These are phyloP conservation scores for Ceratonia siliqua DNA, from an alignment of 306 rosid genomes.

Conservation along the genomic window DNA sequence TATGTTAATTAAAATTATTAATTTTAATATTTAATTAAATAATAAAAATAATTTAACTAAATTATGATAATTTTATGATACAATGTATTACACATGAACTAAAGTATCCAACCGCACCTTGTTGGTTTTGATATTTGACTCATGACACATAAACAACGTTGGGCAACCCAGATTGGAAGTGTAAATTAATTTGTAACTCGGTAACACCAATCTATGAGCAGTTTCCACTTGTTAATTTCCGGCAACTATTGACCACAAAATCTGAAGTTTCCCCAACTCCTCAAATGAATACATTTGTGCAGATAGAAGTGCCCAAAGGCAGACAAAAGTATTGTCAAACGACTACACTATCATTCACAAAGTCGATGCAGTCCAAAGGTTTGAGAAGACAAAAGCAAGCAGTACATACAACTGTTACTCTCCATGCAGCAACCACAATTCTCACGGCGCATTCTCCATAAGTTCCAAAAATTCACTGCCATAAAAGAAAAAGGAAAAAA, in stretches of 20 bases:
- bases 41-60: too few species aligned
- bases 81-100: too few species aligned
- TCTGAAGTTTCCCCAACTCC: neutral
- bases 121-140: neutral
- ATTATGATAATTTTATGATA: too few species aligned
- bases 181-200: neutral
- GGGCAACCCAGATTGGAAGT: too few species aligned
- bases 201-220: neutral
- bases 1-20: too few species aligned
- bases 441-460: slow-evolving; percentile 16
- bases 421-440: slow-evolving; percentile 28
- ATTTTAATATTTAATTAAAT: too few species aligned
- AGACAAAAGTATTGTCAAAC: neutral
- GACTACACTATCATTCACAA: slow-evolving; percentile 22
- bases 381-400: slow-evolving; percentile 8
- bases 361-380: slow-evolving; percentile 6
- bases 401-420: slow-evolving; percentile 12
- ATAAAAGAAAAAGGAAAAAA: neutral
- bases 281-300: neutral
- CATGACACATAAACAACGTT: too few species aligned
- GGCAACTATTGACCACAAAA: too few species aligned
- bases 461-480: neutral
- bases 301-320: neutral
- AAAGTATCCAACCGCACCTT: too few species aligned
- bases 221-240: neutral